Base-by-base conservation (phyloP, 805 yeast genomes). In the Jamesozyma rosinii region DNA sequence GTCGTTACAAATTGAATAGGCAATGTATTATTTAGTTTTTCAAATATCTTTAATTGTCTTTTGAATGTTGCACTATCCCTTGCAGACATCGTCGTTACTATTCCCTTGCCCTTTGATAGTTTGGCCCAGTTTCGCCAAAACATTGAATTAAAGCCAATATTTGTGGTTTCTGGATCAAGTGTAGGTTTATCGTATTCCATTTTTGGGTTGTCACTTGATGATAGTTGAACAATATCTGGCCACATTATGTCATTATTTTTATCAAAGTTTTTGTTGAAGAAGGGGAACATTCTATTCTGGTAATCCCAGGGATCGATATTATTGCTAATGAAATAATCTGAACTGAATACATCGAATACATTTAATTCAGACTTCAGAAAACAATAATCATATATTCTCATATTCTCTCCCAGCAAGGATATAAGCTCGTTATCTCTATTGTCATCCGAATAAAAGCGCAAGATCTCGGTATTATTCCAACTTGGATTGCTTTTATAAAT, bases 1-100 rank as follows among this genome's bases (percentile, higher is more conserved):
- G 57, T 46, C 6, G 54, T 49, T 8, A 63, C 45, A 1, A 63
- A 44, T 42, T 63, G 67, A 24, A 62, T 50, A 14, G 64, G 64
- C 13, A 54, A 40, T 4, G 42, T 46, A 37, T 59, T 61, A 18
- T 48, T 47, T n/a, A 44, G 36, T 26, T 50, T 46, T 3, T 54
- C 52, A 26, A 61, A 41, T 0, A 57, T 54, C 18, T 46, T 45
- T 3, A 61, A 34, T 19, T 54, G 53, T 40, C 53, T 55, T 11
- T 42, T 38, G 22, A 61, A 52, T 29, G 52, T 44, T 5, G 36
- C 19, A 9, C 43, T 31, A 33, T 56, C 54, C 2, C 43, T 33
- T 38, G 47, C 49, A 18, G 44, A 46, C 40, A 61, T 45, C 5
- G 65, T 55, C 8, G 58, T 44, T 1, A 51, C 57, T n/a, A 62